Evolutionary conservation across 2,329 filamentous ascomycete species (phyloP).

Genomic region (Verticillium nonalfalfae): DNA sequence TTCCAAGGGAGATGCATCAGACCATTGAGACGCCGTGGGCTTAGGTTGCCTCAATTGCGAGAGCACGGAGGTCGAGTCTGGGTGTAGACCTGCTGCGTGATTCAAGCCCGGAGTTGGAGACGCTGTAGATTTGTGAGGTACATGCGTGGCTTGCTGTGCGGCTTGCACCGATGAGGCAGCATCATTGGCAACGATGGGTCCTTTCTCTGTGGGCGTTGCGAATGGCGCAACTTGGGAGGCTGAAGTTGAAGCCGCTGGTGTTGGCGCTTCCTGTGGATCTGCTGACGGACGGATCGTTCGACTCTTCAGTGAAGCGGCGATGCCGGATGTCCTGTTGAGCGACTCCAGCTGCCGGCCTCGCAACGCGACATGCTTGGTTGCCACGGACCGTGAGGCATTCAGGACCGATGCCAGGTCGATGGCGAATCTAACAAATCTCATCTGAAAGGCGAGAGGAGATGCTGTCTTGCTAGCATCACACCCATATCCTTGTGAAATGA

Average conservation of each 20-base stretch:
- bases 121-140: constrained; percentile 5
- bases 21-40: constrained; percentile 2
- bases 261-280: background rate
- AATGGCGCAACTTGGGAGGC: background rate
- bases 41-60: constrained; percentile 8
- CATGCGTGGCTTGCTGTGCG: background rate
- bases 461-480: background rate
- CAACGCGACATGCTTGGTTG: constrained; percentile 54
- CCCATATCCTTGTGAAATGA: background rate
- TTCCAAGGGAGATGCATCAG: constrained; percentile 6
- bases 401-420: constrained; percentile 67
- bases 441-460: constrained; percentile 17
- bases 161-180: background rate
- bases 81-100: constrained; percentile 1
- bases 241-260: background rate
- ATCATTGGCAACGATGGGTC: background rate
- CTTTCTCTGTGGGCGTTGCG: background rate
- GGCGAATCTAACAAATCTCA: constrained; percentile 57
- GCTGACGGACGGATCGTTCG: background rate
- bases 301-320: constrained; percentile 26
- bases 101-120: background rate
- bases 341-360: constrained; percentile 47
- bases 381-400: constrained; percentile 63
- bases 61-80: constrained; percentile 6
- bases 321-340: constrained; percentile 39